Conservation (phyloP, 2,329 filamentous ascomycete species). For the Gnomoniopsis sp. region DNA sequence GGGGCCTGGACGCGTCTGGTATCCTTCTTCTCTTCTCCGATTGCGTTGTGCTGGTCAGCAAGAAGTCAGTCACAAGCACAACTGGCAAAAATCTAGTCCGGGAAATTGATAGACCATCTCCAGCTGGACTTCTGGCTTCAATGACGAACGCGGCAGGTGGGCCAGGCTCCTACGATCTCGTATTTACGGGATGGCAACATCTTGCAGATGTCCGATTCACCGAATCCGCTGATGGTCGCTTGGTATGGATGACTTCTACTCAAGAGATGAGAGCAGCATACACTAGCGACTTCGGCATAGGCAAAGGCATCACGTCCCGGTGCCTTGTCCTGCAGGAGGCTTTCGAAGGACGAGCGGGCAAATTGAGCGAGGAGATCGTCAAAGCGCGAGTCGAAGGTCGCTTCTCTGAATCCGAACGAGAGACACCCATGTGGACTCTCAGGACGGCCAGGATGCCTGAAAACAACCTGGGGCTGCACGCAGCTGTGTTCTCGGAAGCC, state of each 20-base stretch:
- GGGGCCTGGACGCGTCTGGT: slow-evolving; percentile 51
- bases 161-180: slow-evolving; percentile 64
- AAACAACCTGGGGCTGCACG: slow-evolving; percentile 55
- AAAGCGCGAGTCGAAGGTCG: slow-evolving; percentile 84
- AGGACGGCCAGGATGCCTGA: slow-evolving; percentile 65
- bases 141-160: slow-evolving; percentile 63
- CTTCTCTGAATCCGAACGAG: slow-evolving; percentile 79
- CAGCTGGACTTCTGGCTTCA: slow-evolving; percentile 58
- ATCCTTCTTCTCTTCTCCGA: slow-evolving; percentile 85
- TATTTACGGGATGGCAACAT: slow-evolving; percentile 69
- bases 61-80: slow-evolving; percentile 57
- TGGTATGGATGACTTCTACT: slow-evolving; percentile 66
- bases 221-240: slow-evolving; percentile 61
- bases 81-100: slow-evolving; percentile 76
- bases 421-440: slow-evolving; percentile 76
- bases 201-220: slow-evolving; percentile 71
- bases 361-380: slow-evolving; percentile 78
- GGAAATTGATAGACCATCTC: slow-evolving; percentile 78
- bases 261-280: slow-evolving; percentile 57
- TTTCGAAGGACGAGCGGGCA: slow-evolving; percentile 74
- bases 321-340: slow-evolving; percentile 70
- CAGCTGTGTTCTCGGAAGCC: slow-evolving; percentile 70
- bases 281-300: slow-evolving; percentile 42
- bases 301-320: slow-evolving; percentile 54
- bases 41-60: slow-evolving; percentile 72